Percentiles rank a stretch among this genome's conserved stretches.
These are phyloP conservation scores for Hymenoscyphus repandus DNA, from an alignment of 2,329 filamentous ascomycete species.

Conservation along the genomic window DNA sequence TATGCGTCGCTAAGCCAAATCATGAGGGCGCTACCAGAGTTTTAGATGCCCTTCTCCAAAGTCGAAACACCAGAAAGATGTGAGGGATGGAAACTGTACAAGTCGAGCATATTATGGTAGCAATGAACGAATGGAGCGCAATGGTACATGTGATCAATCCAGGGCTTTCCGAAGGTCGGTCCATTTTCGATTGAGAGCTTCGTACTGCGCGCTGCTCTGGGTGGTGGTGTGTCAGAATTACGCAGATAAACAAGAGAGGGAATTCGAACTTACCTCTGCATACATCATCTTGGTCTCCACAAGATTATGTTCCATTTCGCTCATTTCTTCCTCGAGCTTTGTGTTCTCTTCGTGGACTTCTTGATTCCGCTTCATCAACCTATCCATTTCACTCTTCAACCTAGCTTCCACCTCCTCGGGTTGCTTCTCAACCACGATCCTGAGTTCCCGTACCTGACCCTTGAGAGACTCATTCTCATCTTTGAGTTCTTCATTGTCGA, in stretches of 20 bases:
- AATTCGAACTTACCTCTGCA: conserved; percentile 70
- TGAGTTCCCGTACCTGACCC: conserved; percentile 79
- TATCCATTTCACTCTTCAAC: conserved; percentile 80
- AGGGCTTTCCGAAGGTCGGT: conserved; percentile 60
- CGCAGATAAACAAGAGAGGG: background rate
- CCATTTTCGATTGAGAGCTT: conserved; percentile 72
- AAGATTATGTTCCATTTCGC: conserved; percentile 85
- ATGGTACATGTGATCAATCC: conserved; percentile 21
- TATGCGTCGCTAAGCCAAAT: conserved; percentile 21
- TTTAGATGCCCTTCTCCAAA: background rate
- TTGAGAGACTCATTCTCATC: conserved; percentile 87
- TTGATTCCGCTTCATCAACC: conserved; percentile 85
- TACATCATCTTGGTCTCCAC: conserved; percentile 93
- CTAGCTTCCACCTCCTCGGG: conserved; percentile 80
- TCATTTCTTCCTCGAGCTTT: conserved; percentile 79
- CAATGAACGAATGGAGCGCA: background rate
- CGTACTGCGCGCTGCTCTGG: conserved; percentile 66
- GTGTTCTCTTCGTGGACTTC: conserved; percentile 94
- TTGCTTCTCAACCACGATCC: conserved; percentile 82
- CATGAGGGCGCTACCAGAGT: conserved; percentile 1
- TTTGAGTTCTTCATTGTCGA: conserved; percentile 83
- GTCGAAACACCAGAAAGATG: conserved; percentile 1
- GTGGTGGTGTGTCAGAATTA: conserved; percentile 13
- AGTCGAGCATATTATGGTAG: conserved; percentile 2
- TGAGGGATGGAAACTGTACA: conserved; percentile 12